phyloP scores from a whole-genome alignment of 1,284 basidiomycete species.

The Trichosporon sp. region DNA sequence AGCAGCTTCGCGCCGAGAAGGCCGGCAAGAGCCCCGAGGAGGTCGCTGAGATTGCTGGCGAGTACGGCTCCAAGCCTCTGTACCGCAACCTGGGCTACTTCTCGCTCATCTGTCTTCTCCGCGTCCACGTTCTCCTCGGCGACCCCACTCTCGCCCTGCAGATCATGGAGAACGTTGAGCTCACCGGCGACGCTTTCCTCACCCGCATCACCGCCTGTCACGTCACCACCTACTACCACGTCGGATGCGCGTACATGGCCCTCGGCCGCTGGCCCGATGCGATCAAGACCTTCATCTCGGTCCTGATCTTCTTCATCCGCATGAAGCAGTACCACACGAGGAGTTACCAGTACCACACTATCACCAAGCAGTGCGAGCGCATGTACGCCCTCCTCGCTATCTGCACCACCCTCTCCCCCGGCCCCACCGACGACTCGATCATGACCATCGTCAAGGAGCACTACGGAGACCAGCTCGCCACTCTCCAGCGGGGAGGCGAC shows the following conservation, averaged over 20 bases:
- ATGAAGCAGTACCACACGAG: conserved; percentile 94
- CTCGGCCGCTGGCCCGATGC: conserved; percentile 91
- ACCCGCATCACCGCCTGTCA: conserved; percentile 90
- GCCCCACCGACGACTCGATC: conserved; percentile 87
- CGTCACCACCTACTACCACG: conserved; percentile 78
- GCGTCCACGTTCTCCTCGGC: conserved; percentile 91
- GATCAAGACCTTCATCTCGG: conserved; percentile 83
- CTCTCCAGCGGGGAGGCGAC: conserved; percentile 64
- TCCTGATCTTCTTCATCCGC: conserved; percentile 86
- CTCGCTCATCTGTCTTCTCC: conserved; percentile 87
- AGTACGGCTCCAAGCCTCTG: conserved; percentile 81
- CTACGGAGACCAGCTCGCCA: conserved; percentile 81
- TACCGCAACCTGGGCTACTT: conserved; percentile 98
- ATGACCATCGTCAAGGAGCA: conserved; percentile 88
- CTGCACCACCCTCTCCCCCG: conserved; percentile 85
- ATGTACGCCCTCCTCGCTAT: conserved; percentile 96
- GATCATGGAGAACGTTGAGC: conserved; percentile 87
- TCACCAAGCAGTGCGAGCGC: conserved; percentile 93
- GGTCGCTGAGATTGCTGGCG: conserved; percentile 77
- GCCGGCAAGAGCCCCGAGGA: conserved; percentile 75
- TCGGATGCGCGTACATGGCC: conserved; percentile 95
- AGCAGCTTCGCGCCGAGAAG: conserved; percentile 78
- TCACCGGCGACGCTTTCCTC: conserved; percentile 72
- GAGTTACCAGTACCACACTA: conserved; percentile 96
- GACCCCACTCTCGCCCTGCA: conserved; percentile 88